phyloP scores from a whole-genome alignment of 164 flowering plant genomes.

The Annona cherimola region DNA sequence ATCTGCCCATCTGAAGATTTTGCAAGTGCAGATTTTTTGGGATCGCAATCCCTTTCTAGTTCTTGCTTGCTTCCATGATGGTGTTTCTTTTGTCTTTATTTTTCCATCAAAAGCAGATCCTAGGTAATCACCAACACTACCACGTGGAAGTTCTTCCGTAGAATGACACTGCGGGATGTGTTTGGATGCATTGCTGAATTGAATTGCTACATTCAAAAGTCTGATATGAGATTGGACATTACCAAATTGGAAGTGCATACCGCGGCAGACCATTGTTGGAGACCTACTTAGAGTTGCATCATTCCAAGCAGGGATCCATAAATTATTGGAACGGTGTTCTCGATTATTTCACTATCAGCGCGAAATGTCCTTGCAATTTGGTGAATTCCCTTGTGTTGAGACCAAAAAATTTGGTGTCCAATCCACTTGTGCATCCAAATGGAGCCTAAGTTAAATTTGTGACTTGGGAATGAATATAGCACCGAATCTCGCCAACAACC shows the following conservation, averaged over 20 bases:
- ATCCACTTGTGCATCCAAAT: background rate
- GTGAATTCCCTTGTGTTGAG: background rate
- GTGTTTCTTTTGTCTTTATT: background rate
- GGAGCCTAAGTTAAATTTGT: background rate
- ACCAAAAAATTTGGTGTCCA: background rate
- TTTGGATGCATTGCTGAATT: background rate
- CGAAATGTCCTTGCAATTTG: background rate
- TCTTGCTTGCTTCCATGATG: background rate
- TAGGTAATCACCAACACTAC: background rate
- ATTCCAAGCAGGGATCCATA: background rate
- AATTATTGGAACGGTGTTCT: background rate
- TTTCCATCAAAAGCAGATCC: slow-evolving; percentile 3
- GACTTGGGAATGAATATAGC: no score
- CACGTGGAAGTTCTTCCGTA: background rate
- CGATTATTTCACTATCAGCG: background rate
- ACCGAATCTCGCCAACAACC: no score
- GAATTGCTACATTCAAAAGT: background rate
- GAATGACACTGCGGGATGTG: background rate
- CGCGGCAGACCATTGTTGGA: background rate
- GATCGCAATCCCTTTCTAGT: slow-evolving; percentile 9
- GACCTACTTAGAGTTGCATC: background rate
- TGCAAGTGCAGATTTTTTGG: slow-evolving; percentile 10
- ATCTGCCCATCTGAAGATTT: slow-evolving; percentile 12
- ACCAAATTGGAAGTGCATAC: background rate
- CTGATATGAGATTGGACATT: background rate